Percentiles rank a stretch among this genome's conserved stretches.
Evolutionary conservation across 179 eudicot species (phyloP).

Genomic region (Pouteria campechiana): DNA sequence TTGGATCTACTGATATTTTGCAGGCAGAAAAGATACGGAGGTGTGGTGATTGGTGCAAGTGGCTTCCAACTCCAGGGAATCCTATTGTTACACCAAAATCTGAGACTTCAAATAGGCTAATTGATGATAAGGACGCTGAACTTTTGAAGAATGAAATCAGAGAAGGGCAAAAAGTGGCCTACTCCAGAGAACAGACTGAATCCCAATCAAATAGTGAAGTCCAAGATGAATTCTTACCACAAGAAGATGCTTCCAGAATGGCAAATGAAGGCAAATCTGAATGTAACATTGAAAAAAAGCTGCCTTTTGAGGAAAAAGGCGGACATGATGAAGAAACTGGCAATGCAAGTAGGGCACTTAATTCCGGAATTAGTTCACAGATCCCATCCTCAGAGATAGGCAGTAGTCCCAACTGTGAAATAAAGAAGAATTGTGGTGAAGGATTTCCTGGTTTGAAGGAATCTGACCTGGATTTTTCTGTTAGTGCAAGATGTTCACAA

Average conservation of each 20-base stretch:
- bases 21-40: conserved; percentile 78
- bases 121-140: conserved; percentile 6
- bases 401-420: too few species aligned
- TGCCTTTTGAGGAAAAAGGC: conserved; percentile 10
- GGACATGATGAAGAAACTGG: conserved; percentile 11
- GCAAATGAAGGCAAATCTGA: conserved; percentile 6
- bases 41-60: conserved; percentile 79
- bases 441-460: too few species aligned
- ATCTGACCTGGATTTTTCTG: conserved; percentile 1
- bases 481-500: conserved; percentile 7
- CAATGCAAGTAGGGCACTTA: conserved; percentile 9
- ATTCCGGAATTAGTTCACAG: conserved; percentile 10
- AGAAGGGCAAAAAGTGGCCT: conserved; percentile 8
- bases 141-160: conserved; percentile 8
- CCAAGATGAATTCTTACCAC: conserved; percentile 6
- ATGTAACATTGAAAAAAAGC: conserved; percentile 9
- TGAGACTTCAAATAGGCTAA: conserved; percentile 12
- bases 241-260: conserved; percentile 3
- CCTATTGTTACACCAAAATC: conserved; percentile 12
- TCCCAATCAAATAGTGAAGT: conserved; percentile 12
- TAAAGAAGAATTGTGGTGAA: too few species aligned
- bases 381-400: conserved; percentile 3
- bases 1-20: conserved; percentile 4
- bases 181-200: conserved; percentile 8
- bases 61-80: conserved; percentile 25